phyloP scores from a whole-genome alignment of 2,329 filamentous ascomycete genomes.

The Rutstroemia sp. region DNA sequence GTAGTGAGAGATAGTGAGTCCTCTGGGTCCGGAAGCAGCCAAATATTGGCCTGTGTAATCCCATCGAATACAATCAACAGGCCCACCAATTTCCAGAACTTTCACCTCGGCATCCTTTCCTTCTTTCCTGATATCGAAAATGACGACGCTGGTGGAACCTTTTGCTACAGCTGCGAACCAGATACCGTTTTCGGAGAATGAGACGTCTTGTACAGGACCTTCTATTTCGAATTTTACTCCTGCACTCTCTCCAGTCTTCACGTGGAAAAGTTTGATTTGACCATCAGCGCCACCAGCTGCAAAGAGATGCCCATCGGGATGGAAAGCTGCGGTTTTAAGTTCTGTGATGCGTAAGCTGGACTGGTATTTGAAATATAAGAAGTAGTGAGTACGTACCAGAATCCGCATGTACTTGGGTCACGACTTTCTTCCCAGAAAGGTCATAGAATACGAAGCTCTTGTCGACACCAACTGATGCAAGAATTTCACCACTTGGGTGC shows the following conservation, averaged over 20 bases:
- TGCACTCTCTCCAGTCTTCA: constrained; percentile 69
- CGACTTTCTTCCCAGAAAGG: constrained; percentile 54
- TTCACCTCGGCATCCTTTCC: constrained; percentile 75
- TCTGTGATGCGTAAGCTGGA: constrained; percentile 15
- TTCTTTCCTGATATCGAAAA: constrained; percentile 91
- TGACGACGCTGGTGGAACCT: constrained; percentile 68
- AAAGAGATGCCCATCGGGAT: constrained; percentile 93
- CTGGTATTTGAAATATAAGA: neutral
- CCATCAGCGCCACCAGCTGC: constrained; percentile 75
- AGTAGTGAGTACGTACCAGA: constrained; percentile 51
- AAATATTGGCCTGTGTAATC: constrained; percentile 95
- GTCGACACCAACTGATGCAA: constrained; percentile 83
- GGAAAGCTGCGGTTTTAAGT: constrained; percentile 69
- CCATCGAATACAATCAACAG: constrained; percentile 74
- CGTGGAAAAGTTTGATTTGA: constrained; percentile 82
- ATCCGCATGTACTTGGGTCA: constrained; percentile 74
- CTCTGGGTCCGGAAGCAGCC: constrained; percentile 70
- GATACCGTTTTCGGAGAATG: constrained; percentile 94
- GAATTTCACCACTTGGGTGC: constrained; percentile 74
- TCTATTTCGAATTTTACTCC: constrained; percentile 60
- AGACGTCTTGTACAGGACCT: constrained; percentile 65
- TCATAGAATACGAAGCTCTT: constrained; percentile 94
- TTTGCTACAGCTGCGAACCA: constrained; percentile 84
- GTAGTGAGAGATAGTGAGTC: constrained; percentile 84
- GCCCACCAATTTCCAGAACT: constrained; percentile 74